Conservation (phyloP, 1,284 basidiomycete genomes). For the Ganoderma lucidum region DNA sequence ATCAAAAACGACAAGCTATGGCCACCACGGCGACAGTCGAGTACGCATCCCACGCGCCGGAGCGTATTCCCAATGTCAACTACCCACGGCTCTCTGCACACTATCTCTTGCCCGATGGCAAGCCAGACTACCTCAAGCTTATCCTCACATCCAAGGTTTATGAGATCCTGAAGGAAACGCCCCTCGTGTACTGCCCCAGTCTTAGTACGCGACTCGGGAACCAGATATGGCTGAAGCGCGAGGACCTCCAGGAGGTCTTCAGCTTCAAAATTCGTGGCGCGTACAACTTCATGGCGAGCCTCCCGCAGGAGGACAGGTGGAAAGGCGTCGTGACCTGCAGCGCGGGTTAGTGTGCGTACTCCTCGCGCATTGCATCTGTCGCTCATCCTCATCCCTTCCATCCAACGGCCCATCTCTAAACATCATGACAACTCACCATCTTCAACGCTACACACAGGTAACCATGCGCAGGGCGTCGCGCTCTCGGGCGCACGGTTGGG, state of each 20-base stretch:
- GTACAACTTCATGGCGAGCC: conserved; percentile 97
- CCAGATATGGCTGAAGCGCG: conserved; percentile 94
- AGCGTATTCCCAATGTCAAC: conserved; percentile 50
- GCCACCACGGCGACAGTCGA: conserved; percentile 60
- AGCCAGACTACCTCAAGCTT: conserved; percentile 93
- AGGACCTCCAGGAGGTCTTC: conserved; percentile 97
- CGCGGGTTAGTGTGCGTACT: conserved; percentile 84
- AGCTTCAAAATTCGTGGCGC: conserved; percentile 99
- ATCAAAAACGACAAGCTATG: conserved; percentile 19
- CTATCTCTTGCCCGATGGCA: conserved; percentile 70
- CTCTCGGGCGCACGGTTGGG: conserved; percentile 87
- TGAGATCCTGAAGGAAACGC: conserved; percentile 92
- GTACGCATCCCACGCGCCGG: conserved; percentile 72
- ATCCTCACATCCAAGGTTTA: conserved; percentile 96
- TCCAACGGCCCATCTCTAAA: not conserved
- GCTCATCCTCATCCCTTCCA: conserved; percentile 13
- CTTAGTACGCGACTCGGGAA: conserved; percentile 91
- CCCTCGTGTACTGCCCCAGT: conserved; percentile 86
- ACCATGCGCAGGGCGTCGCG: conserved; percentile 99
- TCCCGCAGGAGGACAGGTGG: conserved; percentile 91
- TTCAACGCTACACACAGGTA: conserved; percentile 71
- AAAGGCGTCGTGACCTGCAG: conserved; percentile 98
- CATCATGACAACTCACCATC: not conserved
- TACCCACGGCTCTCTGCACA: conserved; percentile 78
- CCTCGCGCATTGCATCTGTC: not conserved